Conservation (phyloP, 1,284 basidiomycete species). For the Microbotryomycetes sp. region DNA sequence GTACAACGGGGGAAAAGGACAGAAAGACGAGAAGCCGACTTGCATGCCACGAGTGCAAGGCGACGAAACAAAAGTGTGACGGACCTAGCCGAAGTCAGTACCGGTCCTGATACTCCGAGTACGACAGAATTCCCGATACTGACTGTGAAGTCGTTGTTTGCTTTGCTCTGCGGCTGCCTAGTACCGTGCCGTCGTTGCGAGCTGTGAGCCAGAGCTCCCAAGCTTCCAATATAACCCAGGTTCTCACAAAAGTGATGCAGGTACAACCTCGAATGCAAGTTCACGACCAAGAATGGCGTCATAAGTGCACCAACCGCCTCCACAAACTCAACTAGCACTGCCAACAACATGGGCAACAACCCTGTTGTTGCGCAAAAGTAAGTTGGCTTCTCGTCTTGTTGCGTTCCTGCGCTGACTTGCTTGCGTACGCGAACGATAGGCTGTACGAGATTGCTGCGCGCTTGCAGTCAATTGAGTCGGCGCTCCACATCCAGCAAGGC, state of each 20-base stretch:
- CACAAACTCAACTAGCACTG: background rate
- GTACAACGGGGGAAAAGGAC: constrained; percentile 1
- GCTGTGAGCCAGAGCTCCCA: constrained; percentile 1
- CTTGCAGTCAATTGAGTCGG: constrained; percentile 27
- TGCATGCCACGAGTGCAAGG: constrained; percentile 21
- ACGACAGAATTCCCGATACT: background rate
- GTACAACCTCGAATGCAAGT: constrained; percentile 30
- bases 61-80: constrained; percentile 28
- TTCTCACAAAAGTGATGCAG: background rate
- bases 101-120: too few relatives aligned
- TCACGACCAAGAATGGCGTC: constrained; percentile 17
- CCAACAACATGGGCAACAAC: background rate
- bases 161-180: too few relatives aligned
- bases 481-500: constrained; percentile 11
- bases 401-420: too few relatives aligned
- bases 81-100: constrained; percentile 9
- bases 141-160: background rate
- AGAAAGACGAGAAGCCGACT: constrained; percentile 26
- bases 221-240: background rate
- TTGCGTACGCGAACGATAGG: too few relatives aligned
- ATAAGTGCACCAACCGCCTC: background rate
- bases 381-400: background rate
- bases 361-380: constrained; percentile 16
- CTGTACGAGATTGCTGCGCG: constrained; percentile 26
- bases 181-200: constrained; percentile 30